A percentile compares a stretch with the other conserved stretches of the same genome.
These are phyloP conservation scores for Crithidia brevicula DNA, from an alignment of 208 protist species.

Conservation along the genomic window DNA sequence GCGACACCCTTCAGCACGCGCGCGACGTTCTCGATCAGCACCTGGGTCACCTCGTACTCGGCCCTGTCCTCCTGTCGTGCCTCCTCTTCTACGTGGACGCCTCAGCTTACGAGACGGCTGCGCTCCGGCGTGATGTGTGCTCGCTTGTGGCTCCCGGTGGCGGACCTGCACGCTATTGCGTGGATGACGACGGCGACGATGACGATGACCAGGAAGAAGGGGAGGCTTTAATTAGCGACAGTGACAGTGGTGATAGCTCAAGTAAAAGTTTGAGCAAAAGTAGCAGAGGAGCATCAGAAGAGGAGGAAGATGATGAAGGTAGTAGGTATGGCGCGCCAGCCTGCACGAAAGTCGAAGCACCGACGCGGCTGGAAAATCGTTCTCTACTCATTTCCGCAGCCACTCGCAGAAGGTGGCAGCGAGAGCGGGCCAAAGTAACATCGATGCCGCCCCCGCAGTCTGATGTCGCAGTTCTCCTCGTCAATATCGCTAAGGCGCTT, in stretches of 20 bases:
- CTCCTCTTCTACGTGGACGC: constrained; percentile 37
- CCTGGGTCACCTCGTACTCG: constrained; percentile 23
- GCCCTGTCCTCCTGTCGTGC: constrained; percentile 33
- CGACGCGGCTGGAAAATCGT: too few relatives aligned
- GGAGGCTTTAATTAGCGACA: too few relatives aligned
- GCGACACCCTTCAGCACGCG: constrained; percentile 15
- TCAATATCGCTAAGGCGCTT: not conserved
- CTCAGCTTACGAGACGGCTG: constrained; percentile 18
- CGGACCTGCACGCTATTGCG: not conserved
- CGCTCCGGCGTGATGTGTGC: constrained; percentile 24
- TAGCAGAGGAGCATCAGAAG: not conserved
- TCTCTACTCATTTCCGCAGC: not conserved
- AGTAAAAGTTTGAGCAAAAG: not conserved
- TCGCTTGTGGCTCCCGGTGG: constrained; percentile 30
- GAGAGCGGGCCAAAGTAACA: not conserved
- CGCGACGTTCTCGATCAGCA: not conserved
- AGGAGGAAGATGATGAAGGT: not conserved
- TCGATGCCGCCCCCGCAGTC: constrained; percentile 6
- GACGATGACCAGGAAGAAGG: too few relatives aligned
- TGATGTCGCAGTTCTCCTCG: constrained; percentile 1
- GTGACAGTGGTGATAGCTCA: not conserved
- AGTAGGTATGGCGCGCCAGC: too few relatives aligned
- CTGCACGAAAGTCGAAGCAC: too few relatives aligned
- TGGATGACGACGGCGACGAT: constrained; percentile 3
- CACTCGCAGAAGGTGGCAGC: constrained; percentile 8